These are phyloP conservation scores for Oryza meyeriana DNA, from an alignment of 176 grass and related monocot genomes.

Conservation along the genomic window DNA sequence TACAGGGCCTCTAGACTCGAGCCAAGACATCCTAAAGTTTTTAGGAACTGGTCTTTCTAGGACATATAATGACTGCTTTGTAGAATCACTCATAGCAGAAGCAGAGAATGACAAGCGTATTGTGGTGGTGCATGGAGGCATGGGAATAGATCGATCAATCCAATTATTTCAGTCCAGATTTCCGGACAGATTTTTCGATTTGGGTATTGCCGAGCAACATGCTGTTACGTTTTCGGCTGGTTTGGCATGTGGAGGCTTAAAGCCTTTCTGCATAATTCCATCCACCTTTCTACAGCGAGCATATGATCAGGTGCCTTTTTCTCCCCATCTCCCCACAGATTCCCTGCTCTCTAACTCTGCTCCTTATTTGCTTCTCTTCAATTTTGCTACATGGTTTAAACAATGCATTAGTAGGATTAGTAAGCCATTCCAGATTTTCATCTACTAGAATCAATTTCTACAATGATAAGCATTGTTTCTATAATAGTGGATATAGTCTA, in stretches of 20 bases:
- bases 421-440: background rate
- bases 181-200: constrained; percentile 75
- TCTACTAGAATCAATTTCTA: background rate
- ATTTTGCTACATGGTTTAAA: background rate
- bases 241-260: constrained; percentile 69
- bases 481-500: background rate
- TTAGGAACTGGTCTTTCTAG: constrained; percentile 45
- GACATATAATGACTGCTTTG: constrained; percentile 70
- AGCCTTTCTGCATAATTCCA: constrained; percentile 74
- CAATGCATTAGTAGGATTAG: background rate
- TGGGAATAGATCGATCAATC: constrained; percentile 65
- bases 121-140: constrained; percentile 69
- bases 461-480: background rate
- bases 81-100: constrained; percentile 61
- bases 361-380: background rate
- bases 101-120: constrained; percentile 64
- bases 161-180: constrained; percentile 61
- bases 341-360: background rate
- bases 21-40: constrained; percentile 20
- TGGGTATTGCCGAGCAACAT: constrained; percentile 77
- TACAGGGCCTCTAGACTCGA: constrained; percentile 37
- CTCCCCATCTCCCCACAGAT: background rate
- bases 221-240: constrained; percentile 75
- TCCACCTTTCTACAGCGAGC: constrained; percentile 78
- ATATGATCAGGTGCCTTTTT: constrained; percentile 65